phyloP scores from a whole-genome alignment of 2,329 filamentous ascomycete species.

The Monosporascus sp. region DNA sequence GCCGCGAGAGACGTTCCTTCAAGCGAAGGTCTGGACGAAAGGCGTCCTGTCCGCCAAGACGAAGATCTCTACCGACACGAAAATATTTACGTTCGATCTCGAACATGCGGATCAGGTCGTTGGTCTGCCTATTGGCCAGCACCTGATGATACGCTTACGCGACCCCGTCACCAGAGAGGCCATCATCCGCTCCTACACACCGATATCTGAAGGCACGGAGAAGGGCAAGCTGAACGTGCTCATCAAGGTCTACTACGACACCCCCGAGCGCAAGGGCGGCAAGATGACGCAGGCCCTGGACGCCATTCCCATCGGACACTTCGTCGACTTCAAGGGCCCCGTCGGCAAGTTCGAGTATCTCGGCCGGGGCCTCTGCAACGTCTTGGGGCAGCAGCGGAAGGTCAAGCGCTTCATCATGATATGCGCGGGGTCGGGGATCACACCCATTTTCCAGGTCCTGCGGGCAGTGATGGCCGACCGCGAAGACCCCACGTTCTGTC shows the following conservation, averaged over 20 bases:
- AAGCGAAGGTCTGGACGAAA: slow-evolving; percentile 67
- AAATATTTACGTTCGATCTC: slow-evolving; percentile 75
- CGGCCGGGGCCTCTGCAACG: slow-evolving; percentile 56
- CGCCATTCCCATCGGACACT: slow-evolving; percentile 62
- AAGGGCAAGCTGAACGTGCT: slow-evolving; percentile 67
- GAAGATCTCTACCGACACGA: slow-evolving; percentile 69
- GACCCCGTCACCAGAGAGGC: slow-evolving; percentile 65
- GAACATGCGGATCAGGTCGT: slow-evolving; percentile 64
- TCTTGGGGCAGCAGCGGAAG: slow-evolving; percentile 50
- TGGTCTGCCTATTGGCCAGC: slow-evolving; percentile 78
- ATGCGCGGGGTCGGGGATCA: slow-evolving; percentile 83
- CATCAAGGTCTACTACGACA: slow-evolving; percentile 74
- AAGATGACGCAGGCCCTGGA: slow-evolving; percentile 81
- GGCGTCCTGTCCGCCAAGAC: slow-evolving; percentile 63
- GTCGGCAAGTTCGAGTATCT: slow-evolving; percentile 81
- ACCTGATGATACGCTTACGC: slow-evolving; percentile 75
- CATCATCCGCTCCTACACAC: slow-evolving; percentile 84
- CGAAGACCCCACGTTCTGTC: slow-evolving; percentile 60
- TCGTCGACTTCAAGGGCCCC: slow-evolving; percentile 81
- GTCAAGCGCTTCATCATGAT: slow-evolving; percentile 77
- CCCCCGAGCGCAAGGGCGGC: slow-evolving; percentile 54
- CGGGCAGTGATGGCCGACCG: slow-evolving; percentile 64
- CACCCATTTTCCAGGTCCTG: slow-evolving; percentile 83
- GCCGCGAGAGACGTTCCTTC: slow-evolving; percentile 60
- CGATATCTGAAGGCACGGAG: slow-evolving; percentile 59